Evolutionary conservation across 805 yeast species (phyloP).

Genomic region (Ascoidea asiatica): DNA sequence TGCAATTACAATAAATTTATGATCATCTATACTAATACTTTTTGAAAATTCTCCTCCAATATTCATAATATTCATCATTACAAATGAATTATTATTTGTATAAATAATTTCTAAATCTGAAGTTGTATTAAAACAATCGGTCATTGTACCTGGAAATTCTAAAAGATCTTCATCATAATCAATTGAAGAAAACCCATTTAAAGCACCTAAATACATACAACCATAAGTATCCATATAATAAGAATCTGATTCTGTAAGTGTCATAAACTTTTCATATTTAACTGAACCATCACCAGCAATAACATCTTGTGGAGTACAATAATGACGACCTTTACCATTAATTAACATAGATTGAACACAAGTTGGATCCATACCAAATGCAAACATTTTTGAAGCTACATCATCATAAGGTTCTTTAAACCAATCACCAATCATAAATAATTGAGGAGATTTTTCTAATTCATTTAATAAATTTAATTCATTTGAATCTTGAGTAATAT

Average conservation of each 20-base stretch:
- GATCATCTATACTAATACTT: slow-evolving; percentile 21
- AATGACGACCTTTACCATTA: slow-evolving; percentile 17
- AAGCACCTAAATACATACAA: slow-evolving; percentile 4
- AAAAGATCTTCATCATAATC: slow-evolving; percentile 4
- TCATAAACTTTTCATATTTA: background rate
- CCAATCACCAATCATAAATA: slow-evolving; percentile 24
- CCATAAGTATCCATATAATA: slow-evolving; percentile 5
- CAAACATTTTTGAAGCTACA: slow-evolving; percentile 21
- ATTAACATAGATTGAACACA: slow-evolving; percentile 19
- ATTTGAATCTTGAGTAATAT: slow-evolving; percentile 13
- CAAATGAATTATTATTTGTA: slow-evolving; percentile 15
- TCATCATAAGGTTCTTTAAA: slow-evolving; percentile 23
- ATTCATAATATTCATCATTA: slow-evolving; percentile 19
- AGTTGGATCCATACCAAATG: slow-evolving; percentile 21
- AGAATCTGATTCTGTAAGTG: background rate
- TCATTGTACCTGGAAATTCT: slow-evolving; percentile 10
- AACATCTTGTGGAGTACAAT: slow-evolving; percentile 1
- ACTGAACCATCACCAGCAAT: background rate
- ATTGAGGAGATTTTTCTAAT: slow-evolving; percentile 16
- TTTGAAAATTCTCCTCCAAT: slow-evolving; percentile 23
- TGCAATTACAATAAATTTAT: slow-evolving; percentile 18
- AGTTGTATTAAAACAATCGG: slow-evolving; percentile 14
- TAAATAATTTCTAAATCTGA: slow-evolving; percentile 13
- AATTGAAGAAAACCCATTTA: slow-evolving; percentile 4
- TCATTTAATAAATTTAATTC: slow-evolving; percentile 18